Conservation (phyloP, 768 basidiomycete genomes). For the Hericium coralloides region DNA sequence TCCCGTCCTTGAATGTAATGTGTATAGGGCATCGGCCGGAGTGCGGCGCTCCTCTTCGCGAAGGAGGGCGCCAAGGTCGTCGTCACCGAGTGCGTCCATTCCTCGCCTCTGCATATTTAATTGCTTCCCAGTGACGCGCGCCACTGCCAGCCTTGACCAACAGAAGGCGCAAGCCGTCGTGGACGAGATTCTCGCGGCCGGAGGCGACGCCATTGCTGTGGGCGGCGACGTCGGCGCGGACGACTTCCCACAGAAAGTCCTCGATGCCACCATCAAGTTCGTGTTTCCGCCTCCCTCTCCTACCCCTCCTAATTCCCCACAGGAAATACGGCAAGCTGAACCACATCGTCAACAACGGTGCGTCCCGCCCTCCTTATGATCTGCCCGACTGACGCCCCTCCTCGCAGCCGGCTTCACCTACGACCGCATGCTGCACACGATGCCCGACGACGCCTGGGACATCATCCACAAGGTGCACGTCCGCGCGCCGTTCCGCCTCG, state of each 20-base stretch:
- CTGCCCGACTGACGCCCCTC: background rate
- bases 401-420: conserved; percentile 64
- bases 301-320: background rate
- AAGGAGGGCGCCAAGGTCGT: conserved; percentile 84
- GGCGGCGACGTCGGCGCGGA: conserved; percentile 77
- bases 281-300: conserved; percentile 19
- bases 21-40: conserved; percentile 66
- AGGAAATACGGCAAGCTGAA: conserved; percentile 81
- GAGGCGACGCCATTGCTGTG: conserved; percentile 68
- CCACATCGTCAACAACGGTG: conserved; percentile 78
- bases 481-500: conserved; percentile 77
- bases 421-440: conserved; percentile 85
- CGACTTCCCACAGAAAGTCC: conserved; percentile 72
- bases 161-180: conserved; percentile 57
- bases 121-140: conserved; percentile 3
- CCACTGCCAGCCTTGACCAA: conserved; percentile 51
- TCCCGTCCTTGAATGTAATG: conserved; percentile 7
- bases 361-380: conserved; percentile 8
- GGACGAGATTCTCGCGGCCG: conserved; percentile 61
- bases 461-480: conserved; percentile 81
- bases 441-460: conserved; percentile 73
- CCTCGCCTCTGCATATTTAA: background rate
- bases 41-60: conserved; percentile 68
- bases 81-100: conserved; percentile 67
- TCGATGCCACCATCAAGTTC: conserved; percentile 68